Evolutionary conservation across 441 rosid species (phyloP).

Genomic region (Metrosideros polymorpha): DNA sequence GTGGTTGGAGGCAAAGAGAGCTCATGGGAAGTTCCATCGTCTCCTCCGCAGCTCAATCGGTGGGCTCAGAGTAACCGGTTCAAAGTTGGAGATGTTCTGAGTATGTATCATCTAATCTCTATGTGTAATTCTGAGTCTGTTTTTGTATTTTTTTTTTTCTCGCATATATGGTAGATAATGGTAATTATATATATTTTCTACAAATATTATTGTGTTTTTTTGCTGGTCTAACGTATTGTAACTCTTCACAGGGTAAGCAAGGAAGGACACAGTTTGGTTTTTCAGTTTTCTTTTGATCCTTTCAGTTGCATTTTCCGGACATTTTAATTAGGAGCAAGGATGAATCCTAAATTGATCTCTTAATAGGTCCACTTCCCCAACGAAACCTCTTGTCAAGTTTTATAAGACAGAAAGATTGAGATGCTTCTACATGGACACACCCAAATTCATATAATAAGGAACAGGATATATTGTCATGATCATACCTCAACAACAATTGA

Average conservation of each 20-base stretch:
- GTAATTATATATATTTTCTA: not conserved
- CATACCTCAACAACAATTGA: no score
- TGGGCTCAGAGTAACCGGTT: slow-evolving; percentile 78
- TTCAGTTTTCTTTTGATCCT: not conserved
- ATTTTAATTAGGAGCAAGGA: not conserved
- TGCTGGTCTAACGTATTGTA: not conserved
- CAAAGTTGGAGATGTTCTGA: slow-evolving; percentile 59
- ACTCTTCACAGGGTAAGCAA: not conserved
- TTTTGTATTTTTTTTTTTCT: not conserved
- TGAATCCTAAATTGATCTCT: no score
- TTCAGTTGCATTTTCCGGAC: not conserved
- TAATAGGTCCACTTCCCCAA: no score
- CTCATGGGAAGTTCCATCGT: slow-evolving; percentile 75
- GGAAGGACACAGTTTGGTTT: not conserved
- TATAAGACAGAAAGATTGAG: not conserved
- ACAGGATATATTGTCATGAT: no score
- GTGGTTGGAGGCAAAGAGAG: slow-evolving; percentile 60
- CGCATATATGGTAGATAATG: not conserved
- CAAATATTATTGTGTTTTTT: not conserved
- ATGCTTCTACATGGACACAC: not conserved
- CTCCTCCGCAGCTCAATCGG: slow-evolving; percentile 62
- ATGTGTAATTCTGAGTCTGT: not conserved
- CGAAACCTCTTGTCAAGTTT: no score
- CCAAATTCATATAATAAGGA: not conserved
- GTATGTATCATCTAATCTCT: slow-evolving; percentile 7